Evolutionary conservation across 2,329 filamentous ascomycete genomes (phyloP).

Genomic region (Penicillium aurantiogriseum): DNA sequence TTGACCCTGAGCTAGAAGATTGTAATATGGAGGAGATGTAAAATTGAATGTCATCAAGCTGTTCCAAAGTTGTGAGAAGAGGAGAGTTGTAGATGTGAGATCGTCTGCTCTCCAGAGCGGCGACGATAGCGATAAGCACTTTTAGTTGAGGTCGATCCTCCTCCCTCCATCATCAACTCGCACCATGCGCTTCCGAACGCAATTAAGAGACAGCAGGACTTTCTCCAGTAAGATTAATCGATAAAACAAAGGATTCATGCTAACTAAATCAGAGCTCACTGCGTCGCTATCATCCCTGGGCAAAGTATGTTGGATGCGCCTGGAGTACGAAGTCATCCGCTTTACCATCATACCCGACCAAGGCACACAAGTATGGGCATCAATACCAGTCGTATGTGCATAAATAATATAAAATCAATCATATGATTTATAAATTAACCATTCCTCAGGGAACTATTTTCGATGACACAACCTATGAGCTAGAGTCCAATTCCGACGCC

Average conservation of each 20-base stretch:
- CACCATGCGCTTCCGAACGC: slow-evolving; percentile 37
- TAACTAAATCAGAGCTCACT: slow-evolving; percentile 51
- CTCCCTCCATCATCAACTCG: slow-evolving; percentile 4
- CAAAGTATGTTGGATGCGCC: slow-evolving; percentile 84
- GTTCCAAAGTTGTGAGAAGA: not conserved
- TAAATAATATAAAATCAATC: not conserved
- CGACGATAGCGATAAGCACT: slow-evolving; percentile 11
- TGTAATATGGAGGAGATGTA: not conserved
- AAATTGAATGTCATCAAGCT: not conserved
- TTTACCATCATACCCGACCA: slow-evolving; percentile 95
- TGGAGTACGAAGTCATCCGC: slow-evolving; percentile 81
- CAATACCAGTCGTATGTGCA: slow-evolving; percentile 48
- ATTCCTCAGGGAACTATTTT: slow-evolving; percentile 72
- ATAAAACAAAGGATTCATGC: not conserved
- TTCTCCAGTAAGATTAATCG: slow-evolving; percentile 18
- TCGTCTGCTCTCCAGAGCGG: not conserved
- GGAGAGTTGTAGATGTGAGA: not conserved
- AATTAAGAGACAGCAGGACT: slow-evolving; percentile 30
- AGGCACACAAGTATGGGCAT: slow-evolving; percentile 96
- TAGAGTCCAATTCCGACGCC: slow-evolving; percentile 87
- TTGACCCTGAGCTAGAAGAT: not conserved
- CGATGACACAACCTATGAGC: slow-evolving; percentile 68
- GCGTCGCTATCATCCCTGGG: slow-evolving; percentile 65
- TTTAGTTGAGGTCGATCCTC: not conserved
- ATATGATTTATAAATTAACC: not conserved